These are phyloP conservation scores for Entamoeba invadens DNA, from an alignment of 208 protist genomes.

Conservation along the genomic window DNA sequence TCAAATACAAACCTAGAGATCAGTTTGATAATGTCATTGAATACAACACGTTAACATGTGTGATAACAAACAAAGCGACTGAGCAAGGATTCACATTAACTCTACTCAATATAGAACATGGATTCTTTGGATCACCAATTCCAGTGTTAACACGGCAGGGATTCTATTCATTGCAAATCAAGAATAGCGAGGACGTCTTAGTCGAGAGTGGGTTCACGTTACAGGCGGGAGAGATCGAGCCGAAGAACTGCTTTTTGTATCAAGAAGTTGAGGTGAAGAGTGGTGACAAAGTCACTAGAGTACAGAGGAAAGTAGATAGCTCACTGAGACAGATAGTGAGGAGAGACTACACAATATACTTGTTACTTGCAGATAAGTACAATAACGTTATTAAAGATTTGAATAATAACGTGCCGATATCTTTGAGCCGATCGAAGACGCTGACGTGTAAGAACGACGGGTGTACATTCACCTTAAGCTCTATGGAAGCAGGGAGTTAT, in stretches of 20 bases:
- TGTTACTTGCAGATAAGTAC: background rate
- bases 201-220: background rate
- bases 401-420: background rate
- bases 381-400: background rate
- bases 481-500: background rate
- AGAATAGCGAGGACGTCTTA: background rate
- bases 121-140: background rate
- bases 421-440: background rate
- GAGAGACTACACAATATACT: background rate
- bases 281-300: background rate
- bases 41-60: background rate
- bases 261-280: too few relatives aligned
- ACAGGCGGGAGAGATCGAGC: background rate
- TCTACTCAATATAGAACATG: background rate
- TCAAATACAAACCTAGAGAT: background rate
- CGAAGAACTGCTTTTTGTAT: background rate
- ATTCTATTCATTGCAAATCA: background rate
- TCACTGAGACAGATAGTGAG: background rate
- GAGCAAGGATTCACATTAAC: background rate
- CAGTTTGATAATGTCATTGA: background rate
- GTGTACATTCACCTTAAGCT: background rate
- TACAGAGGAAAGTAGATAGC: background rate
- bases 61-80: background rate
- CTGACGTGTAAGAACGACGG: background rate
- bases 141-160: background rate